A percentile compares a stretch with the other conserved stretches of the same genome.
These are phyloP conservation scores for Flaveria ramosissima DNA, from an alignment of 129 eudicot genomes.

Conservation along the genomic window DNA sequence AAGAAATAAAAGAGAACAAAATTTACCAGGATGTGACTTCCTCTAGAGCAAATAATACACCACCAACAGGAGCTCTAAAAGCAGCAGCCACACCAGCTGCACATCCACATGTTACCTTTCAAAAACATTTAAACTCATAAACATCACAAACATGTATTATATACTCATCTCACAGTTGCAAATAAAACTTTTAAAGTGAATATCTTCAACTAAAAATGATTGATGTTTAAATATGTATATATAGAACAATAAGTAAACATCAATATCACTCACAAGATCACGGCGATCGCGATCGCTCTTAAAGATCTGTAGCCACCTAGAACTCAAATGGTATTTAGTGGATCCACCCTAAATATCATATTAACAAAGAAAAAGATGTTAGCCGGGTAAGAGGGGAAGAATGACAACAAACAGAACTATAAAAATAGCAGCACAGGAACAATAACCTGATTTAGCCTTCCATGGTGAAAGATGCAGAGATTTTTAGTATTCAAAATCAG, in stretches of 20 bases:
- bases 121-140: slow-evolving; percentile 42
- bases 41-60: slow-evolving; percentile 97
- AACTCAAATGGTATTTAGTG: slow-evolving; percentile 84
- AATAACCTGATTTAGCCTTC: background rate
- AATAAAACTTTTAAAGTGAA: background rate
- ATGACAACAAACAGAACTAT: background rate
- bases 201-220: slow-evolving; percentile 14
- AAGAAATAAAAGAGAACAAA: slow-evolving; percentile 18
- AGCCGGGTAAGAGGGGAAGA: background rate
- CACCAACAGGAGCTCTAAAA: slow-evolving; percentile 99
- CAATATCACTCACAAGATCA: slow-evolving; percentile 80
- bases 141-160: background rate
- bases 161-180: background rate
- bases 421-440: background rate
- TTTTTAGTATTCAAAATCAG: slow-evolving; percentile 6
- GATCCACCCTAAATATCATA: slow-evolving; percentile 82
- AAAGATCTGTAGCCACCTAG: slow-evolving; percentile 92
- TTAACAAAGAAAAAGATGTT: slow-evolving; percentile 20
- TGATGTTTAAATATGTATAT: background rate
- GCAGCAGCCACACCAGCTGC: slow-evolving; percentile 99
- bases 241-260: background rate
- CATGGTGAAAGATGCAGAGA: slow-evolving; percentile 3
- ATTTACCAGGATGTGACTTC: slow-evolving; percentile 98
- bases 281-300: slow-evolving; percentile 97
- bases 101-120: slow-evolving; percentile 99